Conservation (phyloP, 1,284 basidiomycete genomes). For the Trichosporon sp. region DNA sequence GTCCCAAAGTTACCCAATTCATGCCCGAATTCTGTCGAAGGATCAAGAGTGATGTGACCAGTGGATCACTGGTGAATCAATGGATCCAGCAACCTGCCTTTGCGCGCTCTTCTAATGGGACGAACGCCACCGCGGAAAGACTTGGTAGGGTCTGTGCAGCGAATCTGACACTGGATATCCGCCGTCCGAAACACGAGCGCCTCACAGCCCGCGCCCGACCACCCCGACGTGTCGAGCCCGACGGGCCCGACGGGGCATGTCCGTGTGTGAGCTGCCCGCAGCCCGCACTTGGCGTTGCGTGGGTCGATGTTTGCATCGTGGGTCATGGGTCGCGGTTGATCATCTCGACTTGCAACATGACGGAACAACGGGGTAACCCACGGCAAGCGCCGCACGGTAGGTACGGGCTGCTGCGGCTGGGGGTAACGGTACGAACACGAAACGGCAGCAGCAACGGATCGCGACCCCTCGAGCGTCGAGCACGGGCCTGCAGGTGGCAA, state of each 20-base stretch:
- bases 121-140: background rate
- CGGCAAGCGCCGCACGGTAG: background rate
- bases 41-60: background rate
- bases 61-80: background rate
- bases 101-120: background rate
- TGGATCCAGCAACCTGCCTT: background rate
- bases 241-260: constrained; percentile 2
- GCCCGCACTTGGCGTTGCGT: background rate
- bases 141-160: background rate
- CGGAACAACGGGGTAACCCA: background rate
- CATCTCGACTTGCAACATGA: background rate
- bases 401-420: background rate
- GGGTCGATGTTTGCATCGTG: background rate
- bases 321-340: background rate
- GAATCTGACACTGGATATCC: background rate
- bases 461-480: background rate
- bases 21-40: background rate
- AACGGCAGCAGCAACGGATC: background rate
- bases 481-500: background rate
- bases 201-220: background rate
- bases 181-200: background rate
- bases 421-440: background rate
- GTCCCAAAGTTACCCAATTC: background rate
- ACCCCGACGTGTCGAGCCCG: background rate
- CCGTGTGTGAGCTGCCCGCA: background rate